Base-by-base conservation (phyloP, 441 rosid genomes). In the Kokia cookei region DNA sequence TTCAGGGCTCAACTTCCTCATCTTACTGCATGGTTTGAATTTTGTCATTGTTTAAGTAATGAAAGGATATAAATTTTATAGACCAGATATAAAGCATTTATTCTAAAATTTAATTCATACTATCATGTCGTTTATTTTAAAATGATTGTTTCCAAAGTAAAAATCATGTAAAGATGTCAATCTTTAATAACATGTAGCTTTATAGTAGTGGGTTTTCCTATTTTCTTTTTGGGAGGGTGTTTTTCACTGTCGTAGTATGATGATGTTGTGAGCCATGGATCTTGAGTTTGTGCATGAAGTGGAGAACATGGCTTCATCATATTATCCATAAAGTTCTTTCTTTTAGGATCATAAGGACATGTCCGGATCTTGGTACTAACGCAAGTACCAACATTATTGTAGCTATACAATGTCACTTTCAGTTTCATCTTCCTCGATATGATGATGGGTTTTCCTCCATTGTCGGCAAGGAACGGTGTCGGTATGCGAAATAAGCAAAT, bases 301-400 rank as follows among this genome's bases (percentile, higher is more conserved):
- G 74, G 78, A 78, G 76, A 73, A 62, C 82, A 76, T 58, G 69
- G 63, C 68, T 68, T 73, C 32, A 60, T 45, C 65, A n/a, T 77
- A 22, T 47, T 40, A 55, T 58, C 35, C 66, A 82, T 68, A 53
- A 68, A 66, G 74, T 54, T 7, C 0, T 29, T 53, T 32, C 48
- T 67, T 47, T 55, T 12, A 8, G 17, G 53, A 37, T 54, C 63
- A 62, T 1, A 83, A 78, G 82, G 77, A 83, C 78, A 74, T 71
- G 77, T 78, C 80, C 78, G 75, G 78, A 75, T 54, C 69, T 42
- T 61, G 69, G 84, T 80, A 78, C 86, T 17, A 62, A 58, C 22
- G 48, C 69, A 76, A 73, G 84, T 80, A 83, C 86, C 75, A 35
- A 19, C 58, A 29, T 69, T 17, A 68, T 29, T 29, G 60, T 51